Evolutionary conservation across 306 rosid genomes (phyloP), one percentile per base, ranked within the genome.

Genomic region (Nissolia schottii): DNA sequence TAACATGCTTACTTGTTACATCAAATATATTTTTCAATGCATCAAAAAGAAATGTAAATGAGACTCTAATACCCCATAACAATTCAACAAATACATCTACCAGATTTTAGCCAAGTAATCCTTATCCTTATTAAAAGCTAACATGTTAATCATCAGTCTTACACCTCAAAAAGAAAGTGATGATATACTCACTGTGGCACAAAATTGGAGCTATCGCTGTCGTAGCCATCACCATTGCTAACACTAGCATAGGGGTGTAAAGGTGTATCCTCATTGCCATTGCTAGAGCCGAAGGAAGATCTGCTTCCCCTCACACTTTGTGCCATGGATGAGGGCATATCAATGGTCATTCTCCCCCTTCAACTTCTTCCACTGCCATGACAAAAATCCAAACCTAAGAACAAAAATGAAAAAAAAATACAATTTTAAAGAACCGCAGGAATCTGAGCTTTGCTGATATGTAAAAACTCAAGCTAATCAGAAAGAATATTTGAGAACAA

Each of bases 141-240:
- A n/a, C 14, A 41, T 24, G 28, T 4, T 6, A 24, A 64, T 48
- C 45, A 48, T 29, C 32, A 31, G 29, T 78, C 25, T 11, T 12
- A 34, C 22, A 67, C 49, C 14, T n/a, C 16, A 16, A 22, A 65
- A 64, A 43, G 40, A 74, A 55, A 45, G 31, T n/a, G 61, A 59
- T 40, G 78, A 63, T 28, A 63, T 28, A 83, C 99, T 82, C 76
- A 91, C 96, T 75, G 48, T 7, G 96, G 82, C 34, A 89, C 88
- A 15, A 89, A 84, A 79, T 82, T 91, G 78, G 96, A 86, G 83
- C 79, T 75, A 72, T 86, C 93, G 50, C 96, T 88, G 71, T 89
- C 97, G 35, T 91, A 87, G 10, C 48, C 96, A 68, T 93, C 96
- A 55, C 82, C 89, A 83, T 85, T 85, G 18, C 67, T 59, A 57